phyloP scores from a whole-genome alignment of 495 filamentous ascomycete species.

The Penicillium fimorum region DNA sequence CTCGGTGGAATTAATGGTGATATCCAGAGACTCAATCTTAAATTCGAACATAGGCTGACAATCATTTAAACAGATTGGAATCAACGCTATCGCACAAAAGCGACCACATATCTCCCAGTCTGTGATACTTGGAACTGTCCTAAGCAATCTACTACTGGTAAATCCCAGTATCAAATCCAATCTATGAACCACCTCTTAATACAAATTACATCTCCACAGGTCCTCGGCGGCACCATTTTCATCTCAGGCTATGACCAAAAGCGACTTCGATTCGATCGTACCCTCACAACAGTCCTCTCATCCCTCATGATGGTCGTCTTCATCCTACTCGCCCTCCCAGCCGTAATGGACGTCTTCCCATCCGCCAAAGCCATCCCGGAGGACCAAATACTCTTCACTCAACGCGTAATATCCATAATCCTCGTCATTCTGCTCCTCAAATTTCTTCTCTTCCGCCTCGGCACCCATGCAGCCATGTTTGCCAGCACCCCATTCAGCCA shows the following conservation, averaged over 20 bases:
- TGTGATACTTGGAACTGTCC: conserved; percentile 22
- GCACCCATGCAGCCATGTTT: conserved; percentile 24
- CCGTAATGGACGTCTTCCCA: conserved; percentile 26
- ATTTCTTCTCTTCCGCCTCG: conserved; percentile 58
- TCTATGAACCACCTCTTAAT: background rate
- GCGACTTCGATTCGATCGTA: conserved; percentile 23
- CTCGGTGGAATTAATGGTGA: conserved; percentile 27
- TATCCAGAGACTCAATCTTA: background rate
- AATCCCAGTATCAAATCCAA: background rate
- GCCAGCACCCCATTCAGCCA: conserved; percentile 9
- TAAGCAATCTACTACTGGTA: conserved; percentile 27
- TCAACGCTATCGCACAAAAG: conserved; percentile 16
- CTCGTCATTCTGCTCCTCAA: conserved; percentile 64
- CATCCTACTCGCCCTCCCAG: conserved; percentile 25
- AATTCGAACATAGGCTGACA: background rate
- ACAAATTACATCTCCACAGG: conserved; percentile 7
- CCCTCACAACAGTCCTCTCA: conserved; percentile 23
- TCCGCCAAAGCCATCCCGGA: conserved; percentile 8
- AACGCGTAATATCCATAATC: conserved; percentile 34
- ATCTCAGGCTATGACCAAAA: conserved; percentile 23
- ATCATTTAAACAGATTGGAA: conserved; percentile 14
- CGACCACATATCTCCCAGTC: conserved; percentile 19
- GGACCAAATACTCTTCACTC: conserved; percentile 41
- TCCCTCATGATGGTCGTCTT: conserved; percentile 28
- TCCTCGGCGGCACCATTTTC: conserved; percentile 26